phyloP scores from a whole-genome alignment of 2,329 filamentous ascomycete species.

The Stagonosporopsis chrysanthemi region DNA sequence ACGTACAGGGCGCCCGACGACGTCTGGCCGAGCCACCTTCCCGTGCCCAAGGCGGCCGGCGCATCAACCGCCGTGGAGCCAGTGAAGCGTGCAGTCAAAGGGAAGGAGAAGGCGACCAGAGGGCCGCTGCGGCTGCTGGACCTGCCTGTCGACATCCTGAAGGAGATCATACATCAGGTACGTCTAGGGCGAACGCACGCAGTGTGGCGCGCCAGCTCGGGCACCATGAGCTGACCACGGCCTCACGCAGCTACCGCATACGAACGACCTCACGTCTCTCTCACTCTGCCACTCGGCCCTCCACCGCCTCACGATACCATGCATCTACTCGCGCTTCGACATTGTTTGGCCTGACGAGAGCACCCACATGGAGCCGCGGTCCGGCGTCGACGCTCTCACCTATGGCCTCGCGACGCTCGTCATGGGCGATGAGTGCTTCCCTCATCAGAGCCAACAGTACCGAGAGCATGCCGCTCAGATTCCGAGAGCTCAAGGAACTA shows the following conservation, averaged over 20 bases:
- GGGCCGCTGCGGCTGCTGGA: slow-evolving; percentile 73
- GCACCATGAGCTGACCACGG: slow-evolving; percentile 23
- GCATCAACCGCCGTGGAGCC: slow-evolving; percentile 13
- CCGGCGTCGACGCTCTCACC: slow-evolving; percentile 81
- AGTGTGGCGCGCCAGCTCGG: neutral
- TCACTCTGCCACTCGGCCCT: slow-evolving; percentile 80
- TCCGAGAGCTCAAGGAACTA: slow-evolving; percentile 21
- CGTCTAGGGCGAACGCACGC: slow-evolving; percentile 27
- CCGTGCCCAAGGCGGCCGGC: slow-evolving; percentile 14
- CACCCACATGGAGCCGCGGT: slow-evolving; percentile 68
- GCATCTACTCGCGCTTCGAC: slow-evolving; percentile 85
- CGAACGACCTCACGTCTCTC: slow-evolving; percentile 80
- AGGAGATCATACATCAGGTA: slow-evolving; percentile 81
- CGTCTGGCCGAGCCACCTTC: slow-evolving; percentile 20
- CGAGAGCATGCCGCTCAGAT: slow-evolving; percentile 25
- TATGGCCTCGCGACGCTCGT: slow-evolving; percentile 83
- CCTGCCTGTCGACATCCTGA: slow-evolving; percentile 78
- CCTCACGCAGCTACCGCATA: slow-evolving; percentile 71
- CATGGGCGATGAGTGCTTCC: slow-evolving; percentile 72
- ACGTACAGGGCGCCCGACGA: slow-evolving; percentile 22
- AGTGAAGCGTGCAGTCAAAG: slow-evolving; percentile 54
- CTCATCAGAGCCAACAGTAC: slow-evolving; percentile 50
- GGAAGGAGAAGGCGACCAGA: slow-evolving; percentile 56
- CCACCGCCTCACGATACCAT: slow-evolving; percentile 76
- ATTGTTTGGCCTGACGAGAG: slow-evolving; percentile 85